Percentiles rank a stretch among this genome's conserved stretches.
These are phyloP conservation scores for Mortierella sp. DNA, from an alignment of 371 early-diverging fungal genomes.

Conservation along the genomic window DNA sequence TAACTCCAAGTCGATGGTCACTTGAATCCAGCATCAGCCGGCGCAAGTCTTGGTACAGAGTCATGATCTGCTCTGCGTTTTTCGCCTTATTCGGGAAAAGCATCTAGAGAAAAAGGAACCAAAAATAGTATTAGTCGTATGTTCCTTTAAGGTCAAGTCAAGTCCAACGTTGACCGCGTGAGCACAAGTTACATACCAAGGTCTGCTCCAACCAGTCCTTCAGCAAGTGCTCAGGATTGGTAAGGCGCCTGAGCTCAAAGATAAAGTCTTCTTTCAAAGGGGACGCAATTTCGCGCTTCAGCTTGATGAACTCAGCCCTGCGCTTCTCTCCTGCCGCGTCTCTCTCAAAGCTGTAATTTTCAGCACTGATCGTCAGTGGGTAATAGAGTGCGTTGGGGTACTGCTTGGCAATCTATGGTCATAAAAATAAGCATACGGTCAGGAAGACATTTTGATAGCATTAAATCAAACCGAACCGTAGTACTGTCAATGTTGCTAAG, in stretches of 20 bases:
- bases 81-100: conserved; percentile 38
- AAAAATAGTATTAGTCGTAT: neutral
- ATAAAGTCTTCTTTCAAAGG: conserved; percentile 70
- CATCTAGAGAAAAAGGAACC: conserved; percentile 17
- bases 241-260: conserved; percentile 75
- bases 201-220: conserved; percentile 76
- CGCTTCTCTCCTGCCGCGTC: conserved; percentile 42
- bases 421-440: neutral
- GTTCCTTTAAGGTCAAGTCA: neutral
- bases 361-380: conserved; percentile 79
- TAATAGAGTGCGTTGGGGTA: conserved; percentile 82
- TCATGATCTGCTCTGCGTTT: conserved; percentile 38
- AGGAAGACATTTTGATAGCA: neutral
- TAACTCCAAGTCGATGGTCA: conserved; percentile 40
- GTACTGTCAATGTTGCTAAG: neutral
- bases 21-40: conserved; percentile 32
- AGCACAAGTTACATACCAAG: conserved; percentile 47
- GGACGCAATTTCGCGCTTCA: conserved; percentile 63
- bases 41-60: conserved; percentile 40
- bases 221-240: conserved; percentile 77
- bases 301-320: conserved; percentile 50
- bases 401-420: conserved; percentile 64
- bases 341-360: conserved; percentile 67
- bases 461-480: neutral
- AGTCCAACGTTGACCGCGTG: neutral